phyloP scores from a whole-genome alignment of 192 early-diverging fungal genomes.

The Podila horticola region DNA sequence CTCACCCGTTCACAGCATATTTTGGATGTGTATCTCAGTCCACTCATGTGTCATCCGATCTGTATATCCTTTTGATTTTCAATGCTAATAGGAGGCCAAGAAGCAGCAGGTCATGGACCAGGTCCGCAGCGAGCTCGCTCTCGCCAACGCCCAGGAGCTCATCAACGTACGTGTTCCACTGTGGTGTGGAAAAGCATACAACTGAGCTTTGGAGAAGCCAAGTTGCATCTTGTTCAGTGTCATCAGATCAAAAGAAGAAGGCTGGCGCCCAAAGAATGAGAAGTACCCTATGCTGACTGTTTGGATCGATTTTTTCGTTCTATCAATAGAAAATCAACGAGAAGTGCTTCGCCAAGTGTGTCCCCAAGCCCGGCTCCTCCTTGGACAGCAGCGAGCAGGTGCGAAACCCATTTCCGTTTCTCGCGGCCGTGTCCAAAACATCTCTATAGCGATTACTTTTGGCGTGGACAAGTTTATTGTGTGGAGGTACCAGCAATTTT shows the following conservation, averaged over 20 bases:
- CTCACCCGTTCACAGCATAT: neutral
- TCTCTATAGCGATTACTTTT: too few species aligned
- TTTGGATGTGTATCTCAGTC: neutral
- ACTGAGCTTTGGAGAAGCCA: neutral
- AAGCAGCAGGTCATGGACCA: slow-evolving; percentile 83
- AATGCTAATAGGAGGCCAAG: slow-evolving; percentile 52
- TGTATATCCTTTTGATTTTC: neutral
- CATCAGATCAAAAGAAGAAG: neutral
- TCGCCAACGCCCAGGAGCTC: slow-evolving; percentile 87
- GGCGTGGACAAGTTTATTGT: too few species aligned
- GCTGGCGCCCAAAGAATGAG: too few species aligned
- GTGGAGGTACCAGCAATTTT: too few species aligned
- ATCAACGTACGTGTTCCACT: slow-evolving; percentile 66
- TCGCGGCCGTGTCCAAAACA: too few species aligned
- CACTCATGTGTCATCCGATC: neutral
- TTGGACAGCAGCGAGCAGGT: slow-evolving; percentile 79
- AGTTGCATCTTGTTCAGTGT: too few species aligned
- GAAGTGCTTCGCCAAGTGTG: slow-evolving; percentile 88
- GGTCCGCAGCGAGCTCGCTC: slow-evolving; percentile 78
- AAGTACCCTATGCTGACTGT: neutral
- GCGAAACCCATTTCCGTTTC: slow-evolving; percentile 1
- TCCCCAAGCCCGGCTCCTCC: slow-evolving; percentile 75
- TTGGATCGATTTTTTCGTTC: neutral
- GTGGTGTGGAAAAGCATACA: neutral
- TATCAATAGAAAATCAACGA: slow-evolving; percentile 81